phyloP scores from a whole-genome alignment of 257 asterid species.

The Ocimum tenuiflorum region DNA sequence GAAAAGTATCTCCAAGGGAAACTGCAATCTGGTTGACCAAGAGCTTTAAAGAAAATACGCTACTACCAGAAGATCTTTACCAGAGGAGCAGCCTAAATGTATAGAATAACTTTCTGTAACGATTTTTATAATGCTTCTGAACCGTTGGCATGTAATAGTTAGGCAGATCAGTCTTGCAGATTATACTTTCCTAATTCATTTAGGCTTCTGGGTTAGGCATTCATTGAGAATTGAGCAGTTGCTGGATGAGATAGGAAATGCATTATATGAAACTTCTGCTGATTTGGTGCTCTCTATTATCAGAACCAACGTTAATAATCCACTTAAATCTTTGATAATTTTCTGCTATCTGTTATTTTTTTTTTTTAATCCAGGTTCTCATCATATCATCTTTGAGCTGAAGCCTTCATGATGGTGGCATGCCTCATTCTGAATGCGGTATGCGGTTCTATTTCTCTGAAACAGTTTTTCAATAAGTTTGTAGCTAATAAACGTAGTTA shows the following conservation, averaged over 20 bases:
- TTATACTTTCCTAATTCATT: conserved; percentile 23
- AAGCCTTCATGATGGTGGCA: conserved; percentile 12
- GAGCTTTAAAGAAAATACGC: conserved; percentile 69
- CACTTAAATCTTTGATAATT: background rate
- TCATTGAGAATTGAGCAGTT: conserved; percentile 18
- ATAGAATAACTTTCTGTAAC: conserved; percentile 5
- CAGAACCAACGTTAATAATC: conserved; percentile 17
- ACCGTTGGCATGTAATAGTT: conserved; percentile 24
- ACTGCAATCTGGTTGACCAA: conserved; percentile 89
- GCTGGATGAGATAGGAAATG: conserved; percentile 23
- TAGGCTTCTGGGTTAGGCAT: conserved; percentile 22
- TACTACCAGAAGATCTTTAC: conserved; percentile 38
- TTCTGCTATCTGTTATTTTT: background rate
- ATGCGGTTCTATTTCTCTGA: conserved; percentile 1
- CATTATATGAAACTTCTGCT: conserved; percentile 19
- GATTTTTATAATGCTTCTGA: conserved; percentile 23
- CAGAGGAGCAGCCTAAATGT: conserved; percentile 21
- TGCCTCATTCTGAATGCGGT: background rate
- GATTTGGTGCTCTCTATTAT: conserved; percentile 23
- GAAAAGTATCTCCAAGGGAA: conserved; percentile 88
- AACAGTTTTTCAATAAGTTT: background rate
- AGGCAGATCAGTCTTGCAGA: conserved; percentile 29
- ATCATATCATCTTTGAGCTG: conserved; percentile 13
- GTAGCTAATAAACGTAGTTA: background rate
- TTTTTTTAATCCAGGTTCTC: conserved; percentile 15